These are phyloP conservation scores for Termitomyces sp. DNA, from an alignment of 768 basidiomycete species.

Conservation along the genomic window DNA sequence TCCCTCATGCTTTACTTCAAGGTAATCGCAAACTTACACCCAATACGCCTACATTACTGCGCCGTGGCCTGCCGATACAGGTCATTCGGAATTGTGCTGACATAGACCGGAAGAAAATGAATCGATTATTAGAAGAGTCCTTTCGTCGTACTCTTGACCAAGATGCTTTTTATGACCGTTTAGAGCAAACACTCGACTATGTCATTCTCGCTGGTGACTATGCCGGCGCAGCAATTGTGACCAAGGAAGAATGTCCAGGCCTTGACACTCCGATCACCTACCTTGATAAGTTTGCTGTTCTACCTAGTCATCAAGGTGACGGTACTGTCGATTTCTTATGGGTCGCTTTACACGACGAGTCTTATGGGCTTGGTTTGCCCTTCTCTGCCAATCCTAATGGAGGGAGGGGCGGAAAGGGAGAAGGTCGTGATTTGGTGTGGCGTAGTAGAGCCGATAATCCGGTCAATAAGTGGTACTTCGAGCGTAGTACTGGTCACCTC, in stretches of 20 bases:
- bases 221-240: slow-evolving; percentile 91
- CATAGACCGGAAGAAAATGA: slow-evolving; percentile 73
- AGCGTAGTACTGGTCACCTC: slow-evolving; percentile 87
- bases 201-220: slow-evolving; percentile 94
- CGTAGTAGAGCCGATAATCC: slow-evolving; percentile 89
- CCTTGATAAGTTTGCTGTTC: slow-evolving; percentile 97
- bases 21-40: slow-evolving; percentile 80
- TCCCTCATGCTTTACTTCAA: slow-evolving; percentile 90
- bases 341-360: slow-evolving; percentile 98
- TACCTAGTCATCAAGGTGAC: slow-evolving; percentile 93
- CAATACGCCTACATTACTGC: slow-evolving; percentile 89
- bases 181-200: slow-evolving; percentile 80
- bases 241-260: slow-evolving; percentile 44
- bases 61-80: slow-evolving; percentile 82
- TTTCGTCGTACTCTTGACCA: slow-evolving; percentile 73
- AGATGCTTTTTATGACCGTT: slow-evolving; percentile 70
- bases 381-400: slow-evolving; percentile 95
- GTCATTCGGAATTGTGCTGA: slow-evolving; percentile 68
- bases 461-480: slow-evolving; percentile 99
- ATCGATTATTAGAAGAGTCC: slow-evolving; percentile 78
- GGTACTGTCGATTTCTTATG: slow-evolving; percentile 99
- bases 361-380: slow-evolving; percentile 90
- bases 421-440: slow-evolving; percentile 96
- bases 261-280: slow-evolving; percentile 63
- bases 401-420: slow-evolving; percentile 82